Conservation (phyloP, 768 basidiomycete genomes). For the Russula dissimulans region DNA sequence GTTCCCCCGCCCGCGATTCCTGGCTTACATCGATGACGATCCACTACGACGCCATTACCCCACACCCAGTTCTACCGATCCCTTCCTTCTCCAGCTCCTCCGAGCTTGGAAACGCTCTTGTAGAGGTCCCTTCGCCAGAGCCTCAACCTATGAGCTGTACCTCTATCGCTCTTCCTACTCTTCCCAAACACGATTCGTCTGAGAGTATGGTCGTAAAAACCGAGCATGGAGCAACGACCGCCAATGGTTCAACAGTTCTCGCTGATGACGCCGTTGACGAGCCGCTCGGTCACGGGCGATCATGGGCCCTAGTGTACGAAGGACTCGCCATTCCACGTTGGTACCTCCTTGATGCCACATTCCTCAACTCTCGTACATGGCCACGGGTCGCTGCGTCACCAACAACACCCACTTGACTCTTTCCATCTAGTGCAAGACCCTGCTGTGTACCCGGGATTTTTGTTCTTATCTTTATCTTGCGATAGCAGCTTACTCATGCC, state of each 20-base stretch:
- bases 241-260: conserved; percentile 1
- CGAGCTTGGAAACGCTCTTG: conserved; percentile 15
- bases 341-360: neutral
- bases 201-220: conserved; percentile 4
- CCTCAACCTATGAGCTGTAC: neutral
- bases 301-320: conserved; percentile 1
- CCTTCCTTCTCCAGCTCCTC: conserved; percentile 8
- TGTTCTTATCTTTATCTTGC: conserved; percentile 3
- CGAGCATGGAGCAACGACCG: neutral
- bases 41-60: conserved; percentile 21
- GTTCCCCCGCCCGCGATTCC: no score
- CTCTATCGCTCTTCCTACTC: conserved; percentile 7
- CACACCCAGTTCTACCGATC: neutral
- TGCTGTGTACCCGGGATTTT: conserved; percentile 9
- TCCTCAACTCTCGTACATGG: neutral
- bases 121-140: conserved; percentile 7
- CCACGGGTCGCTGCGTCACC: conserved; percentile 3
- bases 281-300: neutral
- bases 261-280: neutral
- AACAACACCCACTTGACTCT: neutral
- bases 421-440: conserved; percentile 13
- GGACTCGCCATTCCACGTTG: neutral
- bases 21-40: neutral
- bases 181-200: neutral
- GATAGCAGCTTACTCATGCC: neutral